phyloP scores from a whole-genome alignment of 2,329 filamentous ascomycete species.

The Fusarium domesticum region DNA sequence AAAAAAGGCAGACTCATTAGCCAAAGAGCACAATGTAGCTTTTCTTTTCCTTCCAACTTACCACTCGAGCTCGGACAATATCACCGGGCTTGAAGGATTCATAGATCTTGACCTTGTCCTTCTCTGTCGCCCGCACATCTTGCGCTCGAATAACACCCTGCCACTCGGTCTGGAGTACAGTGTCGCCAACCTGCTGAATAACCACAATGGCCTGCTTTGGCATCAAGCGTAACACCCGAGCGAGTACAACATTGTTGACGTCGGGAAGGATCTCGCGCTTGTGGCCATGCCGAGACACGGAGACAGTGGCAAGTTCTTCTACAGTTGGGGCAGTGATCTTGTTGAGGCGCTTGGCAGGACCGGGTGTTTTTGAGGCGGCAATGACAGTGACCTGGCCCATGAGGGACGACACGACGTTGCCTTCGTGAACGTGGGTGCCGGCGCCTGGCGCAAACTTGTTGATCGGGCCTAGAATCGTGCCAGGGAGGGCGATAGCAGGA shows the following conservation, averaged over 20 bases:
- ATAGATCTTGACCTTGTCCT: conserved; percentile 87
- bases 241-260: conserved; percentile 77
- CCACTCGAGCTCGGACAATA: conserved; percentile 81
- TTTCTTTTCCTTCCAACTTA: conserved; percentile 42
- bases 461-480: conserved; percentile 70
- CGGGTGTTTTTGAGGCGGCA: conserved; percentile 45
- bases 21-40: conserved; percentile 1
- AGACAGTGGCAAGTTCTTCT: conserved; percentile 51
- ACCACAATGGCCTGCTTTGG: conserved; percentile 81
- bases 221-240: conserved; percentile 79
- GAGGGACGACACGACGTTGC: conserved; percentile 77
- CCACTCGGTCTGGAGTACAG: conserved; percentile 74
- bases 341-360: conserved; percentile 57
- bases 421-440: conserved; percentile 78
- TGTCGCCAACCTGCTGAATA: conserved; percentile 77
- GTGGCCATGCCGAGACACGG: conserved; percentile 48
- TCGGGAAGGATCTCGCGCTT: conserved; percentile 75
- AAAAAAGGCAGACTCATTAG: conserved; percentile 5
- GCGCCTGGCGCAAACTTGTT: conserved; percentile 69
- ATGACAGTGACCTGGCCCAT: conserved; percentile 65
- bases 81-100: conserved; percentile 92
- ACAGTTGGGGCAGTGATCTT: conserved; percentile 50
- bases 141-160: conserved; percentile 82
- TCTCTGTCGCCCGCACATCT: conserved; percentile 92
- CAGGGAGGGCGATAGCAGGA: conserved; percentile 69